These are phyloP conservation scores for Colletotrichum sp. DNA, from an alignment of 2,329 filamentous ascomycete species.

Conservation along the genomic window DNA sequence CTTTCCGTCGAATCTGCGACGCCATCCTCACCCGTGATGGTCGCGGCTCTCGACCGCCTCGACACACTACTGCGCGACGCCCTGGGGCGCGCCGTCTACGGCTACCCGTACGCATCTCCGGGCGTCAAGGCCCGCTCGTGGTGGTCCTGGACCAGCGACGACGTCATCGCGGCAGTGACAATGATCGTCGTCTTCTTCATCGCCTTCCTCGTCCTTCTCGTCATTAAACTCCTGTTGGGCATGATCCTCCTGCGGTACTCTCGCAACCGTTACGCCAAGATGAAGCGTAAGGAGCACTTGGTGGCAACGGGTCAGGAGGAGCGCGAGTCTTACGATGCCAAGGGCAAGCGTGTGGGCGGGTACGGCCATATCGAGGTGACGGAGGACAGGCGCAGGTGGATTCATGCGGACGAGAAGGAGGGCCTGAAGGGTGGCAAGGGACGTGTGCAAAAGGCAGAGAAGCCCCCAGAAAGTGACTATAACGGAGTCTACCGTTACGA, in stretches of 20 bases:
- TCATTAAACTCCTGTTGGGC: conserved; percentile 84
- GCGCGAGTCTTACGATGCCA: conserved; percentile 65
- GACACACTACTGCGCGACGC: conserved; percentile 80
- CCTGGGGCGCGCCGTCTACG: conserved; percentile 76
- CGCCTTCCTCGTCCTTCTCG: conserved; percentile 82
- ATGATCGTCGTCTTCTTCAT: conserved; percentile 87
- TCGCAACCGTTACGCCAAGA: conserved; percentile 77
- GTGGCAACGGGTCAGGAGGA: conserved; percentile 51
- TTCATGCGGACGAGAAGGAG: conserved; percentile 85
- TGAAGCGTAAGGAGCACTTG: conserved; percentile 73
- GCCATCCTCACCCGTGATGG: conserved; percentile 74
- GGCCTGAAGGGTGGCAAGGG: conserved; percentile 60
- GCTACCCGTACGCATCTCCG: conserved; percentile 49
- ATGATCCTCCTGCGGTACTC: conserved; percentile 86
- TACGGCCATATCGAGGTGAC: conserved; percentile 88
- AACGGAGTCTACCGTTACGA: conserved; percentile 81
- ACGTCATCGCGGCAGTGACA: conserved; percentile 77
- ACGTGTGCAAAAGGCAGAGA: conserved; percentile 62
- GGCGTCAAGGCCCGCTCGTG: conserved; percentile 42
- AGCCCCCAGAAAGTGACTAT: conserved; percentile 53
- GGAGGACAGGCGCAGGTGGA: conserved; percentile 84
- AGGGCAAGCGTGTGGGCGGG: conserved; percentile 78
- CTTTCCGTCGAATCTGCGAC: conserved; percentile 67
- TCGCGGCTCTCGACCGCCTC: conserved; percentile 78
- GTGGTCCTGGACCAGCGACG: conserved; percentile 70